Evolutionary conservation across 208 protist species (phyloP).

Genomic region (Lotmaria passim): DNA sequence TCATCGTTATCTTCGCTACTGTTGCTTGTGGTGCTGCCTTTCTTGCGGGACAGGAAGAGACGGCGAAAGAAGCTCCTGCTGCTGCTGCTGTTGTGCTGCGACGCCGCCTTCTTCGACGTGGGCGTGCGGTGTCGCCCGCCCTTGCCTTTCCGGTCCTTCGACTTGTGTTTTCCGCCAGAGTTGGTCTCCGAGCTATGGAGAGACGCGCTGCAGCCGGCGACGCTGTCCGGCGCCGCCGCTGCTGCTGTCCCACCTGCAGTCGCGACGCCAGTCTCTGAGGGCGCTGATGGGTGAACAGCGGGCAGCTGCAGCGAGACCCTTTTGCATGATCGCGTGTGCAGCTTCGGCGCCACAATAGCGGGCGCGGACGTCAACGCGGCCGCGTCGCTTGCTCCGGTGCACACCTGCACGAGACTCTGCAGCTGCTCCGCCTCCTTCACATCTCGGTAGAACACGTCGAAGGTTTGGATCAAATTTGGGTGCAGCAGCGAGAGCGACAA

Average conservation of each 20-base stretch:
- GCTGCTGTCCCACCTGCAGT: neutral
- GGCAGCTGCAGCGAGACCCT: constrained; percentile 20
- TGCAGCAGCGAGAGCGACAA: constrained; percentile 13
- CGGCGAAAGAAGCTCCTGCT: neutral
- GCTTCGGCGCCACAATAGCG: neutral
- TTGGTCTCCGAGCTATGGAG: constrained; percentile 16
- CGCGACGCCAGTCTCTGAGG: neutral
- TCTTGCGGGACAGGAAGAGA: neutral
- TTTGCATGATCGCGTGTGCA: neutral
- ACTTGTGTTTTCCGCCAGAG: neutral
- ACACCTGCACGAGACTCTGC: constrained; percentile 7
- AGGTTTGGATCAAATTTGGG: constrained; percentile 18
- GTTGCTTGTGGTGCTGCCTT: neutral
- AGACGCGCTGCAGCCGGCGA: neutral
- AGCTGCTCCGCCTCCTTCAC: neutral
- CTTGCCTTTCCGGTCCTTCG: too few species aligned
- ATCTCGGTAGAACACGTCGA: constrained; percentile 20
- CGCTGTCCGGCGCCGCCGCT: neutral
- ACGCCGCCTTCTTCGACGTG: neutral
- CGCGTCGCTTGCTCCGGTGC: neutral
- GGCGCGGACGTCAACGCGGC: neutral
- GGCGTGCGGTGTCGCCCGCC: neutral
- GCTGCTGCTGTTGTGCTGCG: constrained; percentile 4
- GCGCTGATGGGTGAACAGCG: too few species aligned
- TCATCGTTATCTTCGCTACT: neutral